Evolutionary conservation across 1,139 yeast genomes (phyloP), one percentile per base, ranked within the genome.

Genomic region (Lodderomyces beijingensis): DNA sequence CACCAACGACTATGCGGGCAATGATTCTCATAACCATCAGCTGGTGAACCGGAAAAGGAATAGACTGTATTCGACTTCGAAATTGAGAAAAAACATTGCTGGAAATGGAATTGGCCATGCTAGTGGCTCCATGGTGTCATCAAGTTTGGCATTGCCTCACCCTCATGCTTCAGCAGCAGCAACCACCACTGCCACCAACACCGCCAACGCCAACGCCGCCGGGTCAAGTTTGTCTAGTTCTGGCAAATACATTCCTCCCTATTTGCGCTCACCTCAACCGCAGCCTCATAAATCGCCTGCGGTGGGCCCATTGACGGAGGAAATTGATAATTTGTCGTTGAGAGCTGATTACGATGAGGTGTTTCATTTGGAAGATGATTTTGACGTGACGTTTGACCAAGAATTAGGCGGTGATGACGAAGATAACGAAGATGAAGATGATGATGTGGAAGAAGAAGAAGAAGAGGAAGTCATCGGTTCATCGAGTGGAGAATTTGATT

Each of bases 231-330:
- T 42, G 13, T 42, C 51, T 8, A 40, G 39, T 18, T 43, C 49
- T 16, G 71, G 70, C 7, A 67, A 66, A 42, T 68, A 68, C 38
- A 50, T 65, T 20, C 74, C 74, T 16, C 74, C 74, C 17, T 63
- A 57, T 38, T 54, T 68, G 46, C 52, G 74, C 37, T 65, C 71
- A 2, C 73, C 73, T 1, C 49, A 45, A 21, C 53, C 50, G 34
- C 45, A 44, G 24, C 22, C 33, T n/a, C 30, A 30, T 14, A 57
- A 52, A 39, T 62, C 70, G 4, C 69, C 71, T 4, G 51, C 51
- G 8, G 46, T 62, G 27, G 59, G 50, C 7, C 65, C 69, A 8
- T 50, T 65, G 31, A 45, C 54, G n/a, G 72, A 65, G 40, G 65
- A 62, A 24, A 54, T 68, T 32, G 72, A 63, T 30, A 49, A 54